Conservation (phyloP, 192 early-diverging fungal genomes). For the Entophlyctis luteolus region DNA sequence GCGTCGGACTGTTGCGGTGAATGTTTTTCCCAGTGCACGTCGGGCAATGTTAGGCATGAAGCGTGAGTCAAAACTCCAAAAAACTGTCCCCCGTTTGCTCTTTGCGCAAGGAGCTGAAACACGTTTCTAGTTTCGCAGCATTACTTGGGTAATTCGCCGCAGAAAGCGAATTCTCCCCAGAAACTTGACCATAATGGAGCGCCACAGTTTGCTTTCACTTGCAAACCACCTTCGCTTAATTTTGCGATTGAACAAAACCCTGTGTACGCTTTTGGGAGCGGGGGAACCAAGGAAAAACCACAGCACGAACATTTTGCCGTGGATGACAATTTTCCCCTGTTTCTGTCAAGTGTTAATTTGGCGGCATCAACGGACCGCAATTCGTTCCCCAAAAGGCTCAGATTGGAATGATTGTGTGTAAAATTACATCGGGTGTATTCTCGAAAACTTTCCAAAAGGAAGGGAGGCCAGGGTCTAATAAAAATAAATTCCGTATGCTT, state of each 20-base stretch:
- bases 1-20: background rate
- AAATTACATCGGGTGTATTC: background rate
- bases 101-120: background rate
- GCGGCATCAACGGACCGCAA: constrained; percentile 33
- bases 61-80: background rate
- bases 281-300: background rate
- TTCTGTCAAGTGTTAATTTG: constrained; percentile 33
- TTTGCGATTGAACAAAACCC: background rate
- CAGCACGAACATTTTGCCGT: background rate
- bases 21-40: background rate
- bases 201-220: background rate
- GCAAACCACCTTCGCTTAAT: background rate
- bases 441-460: too few species aligned
- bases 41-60: background rate
- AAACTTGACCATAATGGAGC: background rate
- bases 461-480: constrained; percentile 43
- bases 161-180: background rate
- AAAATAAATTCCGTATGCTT: constrained; percentile 50
- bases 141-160: background rate
- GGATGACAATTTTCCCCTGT: background rate
- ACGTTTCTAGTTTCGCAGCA: too few species aligned
- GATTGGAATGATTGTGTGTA: constrained; percentile 12
- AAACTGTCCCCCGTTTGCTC: background rate
- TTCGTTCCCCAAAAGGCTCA: constrained; percentile 36
- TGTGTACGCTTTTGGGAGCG: constrained; percentile 3